Evolutionary conservation across 805 yeast species (phyloP), one percentile per base, ranked within the genome.

Genomic region (Candida golubevii): DNA sequence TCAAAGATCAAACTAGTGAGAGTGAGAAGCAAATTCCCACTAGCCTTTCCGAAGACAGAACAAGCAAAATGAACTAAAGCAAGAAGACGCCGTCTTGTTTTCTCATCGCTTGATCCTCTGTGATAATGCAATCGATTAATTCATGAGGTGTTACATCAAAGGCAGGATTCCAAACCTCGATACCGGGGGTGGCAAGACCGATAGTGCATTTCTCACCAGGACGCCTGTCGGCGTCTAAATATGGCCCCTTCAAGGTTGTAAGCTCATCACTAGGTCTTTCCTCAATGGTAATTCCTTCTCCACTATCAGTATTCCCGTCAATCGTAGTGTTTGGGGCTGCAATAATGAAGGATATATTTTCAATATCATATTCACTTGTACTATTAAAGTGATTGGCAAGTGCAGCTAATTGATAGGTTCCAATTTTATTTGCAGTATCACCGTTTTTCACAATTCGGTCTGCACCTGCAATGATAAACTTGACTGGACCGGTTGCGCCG

Each of bases 321-420:
- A 91, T 82, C 0, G 98, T 88, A 1, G 97, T 89, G 37, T 79
- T 85, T 40, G 98, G 98, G 1, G 97, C 98, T 27, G 97, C 98
- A 8, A 93, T 96, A 36, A 88, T 81, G 56, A 93, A 91, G 59
- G 83, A 84, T 55, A 90, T 80, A 44, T 76, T 76, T 8, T 50
- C 49, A 41, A 78, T 77, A n/a, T 41, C 33, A 6, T 43, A 32
- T 8, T 47, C 41, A 12, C 49, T 39, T 2, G 39, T n/a, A 30
- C 49, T 48, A 47, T 66, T 67, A 57, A 69, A 70, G 48, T 69
- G 71, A 47, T 82, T 76, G 14, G 95, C 83, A 46, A 88, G 68
- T 10, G 83, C 71, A 0, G 97, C 85, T 51, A 91, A 67, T 66
- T 90, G 97, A 66, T 80, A 87, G 0, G 98, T 93, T 18, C 99